These are phyloP conservation scores for Tricholoma sp. DNA, from an alignment of 768 basidiomycete species.

Conservation along the genomic window DNA sequence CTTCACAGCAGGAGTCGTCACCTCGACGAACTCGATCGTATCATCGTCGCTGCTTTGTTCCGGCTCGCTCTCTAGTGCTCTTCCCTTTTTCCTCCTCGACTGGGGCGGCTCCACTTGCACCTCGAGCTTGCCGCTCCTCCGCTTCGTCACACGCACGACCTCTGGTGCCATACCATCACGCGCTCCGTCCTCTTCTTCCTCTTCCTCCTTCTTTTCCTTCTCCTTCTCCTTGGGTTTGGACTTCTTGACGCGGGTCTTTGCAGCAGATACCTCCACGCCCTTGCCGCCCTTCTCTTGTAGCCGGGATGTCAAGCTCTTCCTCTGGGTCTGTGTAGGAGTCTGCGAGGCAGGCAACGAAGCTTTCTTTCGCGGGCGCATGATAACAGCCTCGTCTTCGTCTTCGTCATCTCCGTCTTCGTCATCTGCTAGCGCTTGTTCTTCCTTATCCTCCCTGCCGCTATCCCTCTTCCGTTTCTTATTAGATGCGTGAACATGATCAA, in stretches of 20 bases:
- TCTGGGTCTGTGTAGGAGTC: conserved; percentile 5
- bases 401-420: conserved; percentile 4
- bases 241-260: conserved; percentile 16
- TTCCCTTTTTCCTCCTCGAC: conserved; percentile 9
- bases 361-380: conserved; percentile 1
- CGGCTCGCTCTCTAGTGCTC: conserved; percentile 3
- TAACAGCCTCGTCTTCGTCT: conserved; percentile 1
- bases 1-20: conserved; percentile 1
- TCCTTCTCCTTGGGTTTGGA: conserved; percentile 13
- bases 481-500: background rate
- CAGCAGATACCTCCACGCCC: conserved; percentile 11
- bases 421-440: conserved; percentile 3
- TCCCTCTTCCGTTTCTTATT: background rate
- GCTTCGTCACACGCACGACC: conserved; percentile 4
- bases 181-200: conserved; percentile 1
- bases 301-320: conserved; percentile 12
- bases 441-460: background rate
- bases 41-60: conserved; percentile 9
- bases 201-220: conserved; percentile 7
- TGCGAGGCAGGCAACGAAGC: background rate
- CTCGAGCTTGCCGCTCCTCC: conserved; percentile 8
- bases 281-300: conserved; percentile 12
- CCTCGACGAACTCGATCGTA: conserved; percentile 11
- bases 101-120: background rate
- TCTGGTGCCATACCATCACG: background rate